Conservation (phyloP, 345 rosid genomes). For the Eucalyptus sideroxylon region DNA sequence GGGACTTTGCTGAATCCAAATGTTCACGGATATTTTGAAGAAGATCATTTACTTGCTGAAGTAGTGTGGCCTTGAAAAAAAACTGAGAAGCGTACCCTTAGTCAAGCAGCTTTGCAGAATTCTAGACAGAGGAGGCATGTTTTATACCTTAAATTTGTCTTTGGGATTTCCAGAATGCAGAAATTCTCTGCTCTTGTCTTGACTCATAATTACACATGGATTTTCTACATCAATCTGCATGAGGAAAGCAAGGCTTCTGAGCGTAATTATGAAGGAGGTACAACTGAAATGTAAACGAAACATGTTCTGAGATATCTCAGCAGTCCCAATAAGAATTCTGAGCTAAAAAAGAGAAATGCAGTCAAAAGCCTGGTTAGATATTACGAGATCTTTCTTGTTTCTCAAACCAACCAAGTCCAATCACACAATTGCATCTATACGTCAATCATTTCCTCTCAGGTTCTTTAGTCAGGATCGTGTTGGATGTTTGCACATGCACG, state of each 20-base stretch:
- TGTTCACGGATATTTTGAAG: constrained; percentile 48
- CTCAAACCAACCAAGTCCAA: not conserved
- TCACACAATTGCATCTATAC: not conserved
- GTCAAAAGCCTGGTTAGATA: not conserved
- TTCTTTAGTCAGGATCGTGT: not conserved
- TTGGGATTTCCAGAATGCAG: constrained; percentile 94
- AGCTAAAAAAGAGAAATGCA: not conserved
- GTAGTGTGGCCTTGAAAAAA: constrained; percentile 92
- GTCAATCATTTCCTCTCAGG: not conserved
- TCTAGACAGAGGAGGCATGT: not conserved
- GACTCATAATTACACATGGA: constrained; percentile 96
- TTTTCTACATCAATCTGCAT: constrained; percentile 94
- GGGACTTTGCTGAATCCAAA: constrained; percentile 41
- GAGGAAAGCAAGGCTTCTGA: not conserved
- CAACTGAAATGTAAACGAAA: not conserved
- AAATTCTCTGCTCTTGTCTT: constrained; percentile 98
- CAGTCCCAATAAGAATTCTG: not conserved
- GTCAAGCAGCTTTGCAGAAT: not conserved
- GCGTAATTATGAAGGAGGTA: not conserved
- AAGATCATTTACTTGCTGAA: constrained; percentile 91
- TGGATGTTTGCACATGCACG: not conserved
- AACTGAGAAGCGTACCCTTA: constrained; percentile 46
- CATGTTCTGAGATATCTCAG: not conserved
- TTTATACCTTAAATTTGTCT: constrained; percentile 82
- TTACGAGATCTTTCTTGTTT: not conserved